Base-by-base conservation (phyloP, 345 rosid species). In the Erucastrum elatum region DNA sequence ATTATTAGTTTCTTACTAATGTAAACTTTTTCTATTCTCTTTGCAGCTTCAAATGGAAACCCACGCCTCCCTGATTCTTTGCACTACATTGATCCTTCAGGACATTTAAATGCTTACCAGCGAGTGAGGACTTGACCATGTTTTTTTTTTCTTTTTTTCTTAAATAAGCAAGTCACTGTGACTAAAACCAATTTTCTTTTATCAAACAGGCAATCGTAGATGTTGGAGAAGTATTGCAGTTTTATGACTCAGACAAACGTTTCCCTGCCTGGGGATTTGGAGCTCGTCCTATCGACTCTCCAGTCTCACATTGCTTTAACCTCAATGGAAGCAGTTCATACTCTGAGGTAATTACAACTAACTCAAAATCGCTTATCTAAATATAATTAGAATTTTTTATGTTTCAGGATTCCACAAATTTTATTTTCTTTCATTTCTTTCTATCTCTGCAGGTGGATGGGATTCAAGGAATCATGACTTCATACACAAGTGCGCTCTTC, bases 241-340 rank as follows among this genome's bases (percentile, higher is more conserved):
- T 90, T 80, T 94, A 94, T 81, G 97, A 94, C 82, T 75, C 94
- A 2, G 94, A 92, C 83, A 87, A 84, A 81, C 97, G 87, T 63
- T 94, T 89, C 88, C 92, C 96, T 70, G 96, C 97, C 11, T 94
- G 98, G 98, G 97, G 98, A 49, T 94, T 94, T 61, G 98, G 98
- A 74, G 98, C 98, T 77, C 90, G 97, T 64, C 98, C 98, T 29
- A 94, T 94, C 17, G 98, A 94, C 60, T 87, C 88, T 75, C 97
- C 95, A 30, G 97, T 94, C 75, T 90, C 90, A 30, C 98, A 94
- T 87, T 90, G 96, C 83, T 94, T 94, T 84, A 94, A 86, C 88
- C 83, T 94, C 82, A 94, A 85, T 10, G 98, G 98, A 76, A 92
- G 94, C 85, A 89, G 76, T 70, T 81, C 80, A 71, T 83, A 90